Base-by-base conservation (phyloP, 129 eudicot species). In the Escallonia herrerae region DNA sequence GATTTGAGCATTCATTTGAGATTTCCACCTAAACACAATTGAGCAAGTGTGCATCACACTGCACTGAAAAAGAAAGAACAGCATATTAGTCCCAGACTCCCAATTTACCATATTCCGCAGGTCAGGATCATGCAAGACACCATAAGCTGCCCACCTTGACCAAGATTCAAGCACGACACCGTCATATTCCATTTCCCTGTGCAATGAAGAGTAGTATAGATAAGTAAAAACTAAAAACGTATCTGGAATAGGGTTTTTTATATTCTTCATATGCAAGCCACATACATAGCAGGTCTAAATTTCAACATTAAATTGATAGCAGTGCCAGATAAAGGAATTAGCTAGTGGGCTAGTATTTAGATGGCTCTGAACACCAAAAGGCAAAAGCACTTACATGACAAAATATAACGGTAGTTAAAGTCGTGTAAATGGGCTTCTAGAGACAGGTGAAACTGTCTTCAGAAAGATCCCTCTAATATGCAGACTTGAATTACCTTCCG, bases 61-160 rank as follows among this genome's bases (percentile, higher is more conserved):
- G 41, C 33, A 15, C 52, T 51, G 22, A 15, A 57, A 14, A 40
- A 53, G n/a, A 9, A 62, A 46, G 63, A 63, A 53, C 61, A 15
- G 12, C 7, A 53, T 53, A 11, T 7, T 61, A 41, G 14, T 46
- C 43, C 46, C 11, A 61, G 7, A 41, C 8, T 46, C 43, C 46
- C 11, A 61, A 5, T 53, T 77, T 79, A 93, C 99, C 96, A 72
- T 63, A 65, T 67, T 83, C 66, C 99, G 86, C 89, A 80, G 73
- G 72, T 75, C 85, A 70, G 90, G 84, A 70, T 89, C 95, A 61
- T 86, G 84, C 74, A 93, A 67, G 74, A 93, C 72, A 61, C 98
- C 98, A 75, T 85, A 81, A 50, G 91, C 89, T 60, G 91, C 96
- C 98, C 98, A 93, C 73, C 90, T 89, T 68, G 98, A 93, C 98